Conservation (phyloP, 2,329 filamentous ascomycete genomes). For the Diaporthe sp. region DNA sequence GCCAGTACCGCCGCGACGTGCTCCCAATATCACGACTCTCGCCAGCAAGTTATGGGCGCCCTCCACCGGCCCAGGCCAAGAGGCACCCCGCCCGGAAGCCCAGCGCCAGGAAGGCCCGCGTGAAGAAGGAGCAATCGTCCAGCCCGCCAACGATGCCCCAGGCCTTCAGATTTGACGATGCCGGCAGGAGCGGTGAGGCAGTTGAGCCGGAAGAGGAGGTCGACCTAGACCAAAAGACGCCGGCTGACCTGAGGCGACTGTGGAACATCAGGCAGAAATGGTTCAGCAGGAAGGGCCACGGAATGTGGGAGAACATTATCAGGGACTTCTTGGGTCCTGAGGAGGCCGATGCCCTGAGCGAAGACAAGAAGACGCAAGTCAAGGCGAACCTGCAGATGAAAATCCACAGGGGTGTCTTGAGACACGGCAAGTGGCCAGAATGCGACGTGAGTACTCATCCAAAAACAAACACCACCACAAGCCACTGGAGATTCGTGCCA, state of each 20-base stretch:
- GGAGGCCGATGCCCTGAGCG: constrained; percentile 69
- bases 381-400: constrained; percentile 70
- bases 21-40: constrained; percentile 32
- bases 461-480: too few relatives aligned
- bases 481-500: not conserved
- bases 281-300: constrained; percentile 63
- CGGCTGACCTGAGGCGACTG: constrained; percentile 62
- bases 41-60: constrained; percentile 14
- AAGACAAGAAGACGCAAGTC: constrained; percentile 62
- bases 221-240: constrained; percentile 58
- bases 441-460: constrained; percentile 59
- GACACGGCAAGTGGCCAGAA: constrained; percentile 61
- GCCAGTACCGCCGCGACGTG: constrained; percentile 31
- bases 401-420: constrained; percentile 62
- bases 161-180: not conserved
- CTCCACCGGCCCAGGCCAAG: constrained; percentile 17
- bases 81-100: constrained; percentile 32
- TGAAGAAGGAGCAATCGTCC: constrained; percentile 25
- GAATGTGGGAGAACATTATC: constrained; percentile 70
- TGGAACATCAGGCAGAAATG: constrained; percentile 62
- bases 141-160: constrained; percentile 11
- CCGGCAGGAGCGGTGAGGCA: not conserved
- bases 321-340: constrained; percentile 56
- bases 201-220: constrained; percentile 38
- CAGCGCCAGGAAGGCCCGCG: not conserved